Conservation (phyloP, 306 rosid species). For the Astragalus membranaceus region DNA sequence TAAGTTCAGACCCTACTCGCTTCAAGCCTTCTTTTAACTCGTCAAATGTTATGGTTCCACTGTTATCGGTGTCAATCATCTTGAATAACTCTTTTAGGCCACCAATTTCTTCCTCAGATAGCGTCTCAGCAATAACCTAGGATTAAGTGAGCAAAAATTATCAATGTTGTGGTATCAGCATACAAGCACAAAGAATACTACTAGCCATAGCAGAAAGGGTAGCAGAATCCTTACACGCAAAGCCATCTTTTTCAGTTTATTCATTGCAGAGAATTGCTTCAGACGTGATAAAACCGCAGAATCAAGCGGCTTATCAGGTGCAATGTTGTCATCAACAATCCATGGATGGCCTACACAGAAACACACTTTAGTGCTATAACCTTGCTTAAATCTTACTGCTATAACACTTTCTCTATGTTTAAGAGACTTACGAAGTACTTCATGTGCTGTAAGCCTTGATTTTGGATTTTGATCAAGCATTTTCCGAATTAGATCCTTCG, state of each 20-base stretch:
- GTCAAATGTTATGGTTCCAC: constrained; percentile 56
- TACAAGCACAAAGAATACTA: neutral
- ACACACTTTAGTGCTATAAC: constrained; percentile 4
- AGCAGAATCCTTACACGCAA: constrained; percentile 41
- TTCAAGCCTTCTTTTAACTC: constrained; percentile 51
- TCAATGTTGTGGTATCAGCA: neutral
- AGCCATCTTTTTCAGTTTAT: constrained; percentile 62
- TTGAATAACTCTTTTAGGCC: constrained; percentile 54
- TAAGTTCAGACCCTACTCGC: constrained; percentile 56
- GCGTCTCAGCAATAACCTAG: constrained; percentile 52
- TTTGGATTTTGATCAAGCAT: constrained; percentile 56
- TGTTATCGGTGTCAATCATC: constrained; percentile 53
- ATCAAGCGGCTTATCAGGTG: constrained; percentile 60
- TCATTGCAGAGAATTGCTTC: constrained; percentile 58
- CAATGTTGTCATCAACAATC: constrained; percentile 50
- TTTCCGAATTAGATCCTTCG: constrained; percentile 51
- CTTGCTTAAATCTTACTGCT: neutral
- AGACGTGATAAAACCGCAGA: constrained; percentile 56
- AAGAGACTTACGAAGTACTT: constrained; percentile 42
- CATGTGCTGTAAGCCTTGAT: constrained; percentile 45
- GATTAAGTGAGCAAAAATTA: constrained; percentile 10
- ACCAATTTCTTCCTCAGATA: constrained; percentile 63
- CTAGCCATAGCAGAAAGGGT: constrained; percentile 2
- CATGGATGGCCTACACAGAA: constrained; percentile 53
- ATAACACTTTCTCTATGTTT: neutral